Conservation (phyloP, 345 rosid genomes). For the Heritiera littoralis region DNA sequence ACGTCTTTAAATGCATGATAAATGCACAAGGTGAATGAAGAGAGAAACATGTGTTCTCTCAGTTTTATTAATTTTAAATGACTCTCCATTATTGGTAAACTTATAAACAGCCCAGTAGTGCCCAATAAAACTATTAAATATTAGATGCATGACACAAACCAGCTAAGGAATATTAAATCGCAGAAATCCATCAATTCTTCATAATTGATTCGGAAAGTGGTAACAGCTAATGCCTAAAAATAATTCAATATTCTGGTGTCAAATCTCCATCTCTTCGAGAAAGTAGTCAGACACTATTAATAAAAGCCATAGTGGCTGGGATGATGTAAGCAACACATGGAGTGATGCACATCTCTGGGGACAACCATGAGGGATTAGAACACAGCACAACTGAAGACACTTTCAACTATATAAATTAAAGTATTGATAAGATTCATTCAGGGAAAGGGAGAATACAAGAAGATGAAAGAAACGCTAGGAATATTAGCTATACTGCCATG, state of each 20-base stretch:
- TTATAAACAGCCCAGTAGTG: neutral
- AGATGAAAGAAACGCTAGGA: neutral
- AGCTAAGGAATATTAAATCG: neutral
- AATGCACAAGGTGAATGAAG: neutral
- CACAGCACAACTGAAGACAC: neutral
- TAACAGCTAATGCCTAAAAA: neutral
- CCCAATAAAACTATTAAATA: neutral
- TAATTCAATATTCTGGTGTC: neutral
- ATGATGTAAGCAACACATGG: neutral
- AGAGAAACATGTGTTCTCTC: neutral
- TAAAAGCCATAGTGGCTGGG: neutral
- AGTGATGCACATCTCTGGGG: neutral
- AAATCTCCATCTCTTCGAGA: neutral
- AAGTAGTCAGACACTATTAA: neutral
- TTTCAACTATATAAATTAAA: neutral
- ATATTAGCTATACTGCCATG: neutral
- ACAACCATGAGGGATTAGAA: neutral
- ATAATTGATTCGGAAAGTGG: neutral
- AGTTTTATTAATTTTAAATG: neutral
- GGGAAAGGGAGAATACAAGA: neutral
- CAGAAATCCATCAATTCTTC: neutral
- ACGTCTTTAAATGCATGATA: neutral
- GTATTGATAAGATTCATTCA: neutral
- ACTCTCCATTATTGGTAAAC: neutral
- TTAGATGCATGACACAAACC: neutral